Percentiles rank a stretch among this genome's conserved stretches.
Conservation (phyloP, 163 green algal species). For the Trebouxia gelatinosa region DNA sequence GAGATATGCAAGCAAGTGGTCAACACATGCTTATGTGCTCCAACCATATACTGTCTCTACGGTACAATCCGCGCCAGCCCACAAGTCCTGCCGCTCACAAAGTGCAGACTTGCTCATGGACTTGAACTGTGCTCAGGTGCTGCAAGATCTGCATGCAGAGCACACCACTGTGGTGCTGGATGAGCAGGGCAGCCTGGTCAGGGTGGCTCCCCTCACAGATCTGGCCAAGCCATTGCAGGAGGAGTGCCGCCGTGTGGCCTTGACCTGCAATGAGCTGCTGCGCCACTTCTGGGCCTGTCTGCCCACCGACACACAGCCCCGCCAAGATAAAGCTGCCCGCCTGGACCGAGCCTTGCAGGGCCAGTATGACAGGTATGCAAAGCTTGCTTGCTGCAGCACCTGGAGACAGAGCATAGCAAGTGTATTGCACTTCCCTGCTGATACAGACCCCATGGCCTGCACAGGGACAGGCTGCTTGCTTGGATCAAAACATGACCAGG, state of each 20-base stretch:
- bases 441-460: neutral
- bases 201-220: constrained; percentile 1
- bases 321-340: constrained; percentile 40
- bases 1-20: neutral
- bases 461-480: neutral
- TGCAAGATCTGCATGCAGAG: constrained; percentile 27
- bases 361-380: constrained; percentile 34
- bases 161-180: constrained; percentile 23
- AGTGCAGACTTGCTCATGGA: neutral
- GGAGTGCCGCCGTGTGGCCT: neutral
- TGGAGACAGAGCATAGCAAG: neutral
- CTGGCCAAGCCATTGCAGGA: constrained; percentile 34
- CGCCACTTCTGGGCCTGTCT: constrained; percentile 67
- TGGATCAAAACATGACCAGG: neutral
- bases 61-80: too few species aligned
- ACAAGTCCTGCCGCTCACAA: too few species aligned
- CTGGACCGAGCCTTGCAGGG: constrained; percentile 39
- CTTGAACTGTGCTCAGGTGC: neutral
- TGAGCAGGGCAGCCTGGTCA: constrained; percentile 18
- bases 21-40: neutral
- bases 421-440: constrained; percentile 1
- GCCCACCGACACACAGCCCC: constrained; percentile 37
- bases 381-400: neutral
- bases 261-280: constrained; percentile 69
- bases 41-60: too few species aligned